A percentile compares a stretch with the other conserved stretches of the same genome.
phyloP scores from a whole-genome alignment of 2,329 filamentous ascomycete species.

The Talaromyces sp. region DNA sequence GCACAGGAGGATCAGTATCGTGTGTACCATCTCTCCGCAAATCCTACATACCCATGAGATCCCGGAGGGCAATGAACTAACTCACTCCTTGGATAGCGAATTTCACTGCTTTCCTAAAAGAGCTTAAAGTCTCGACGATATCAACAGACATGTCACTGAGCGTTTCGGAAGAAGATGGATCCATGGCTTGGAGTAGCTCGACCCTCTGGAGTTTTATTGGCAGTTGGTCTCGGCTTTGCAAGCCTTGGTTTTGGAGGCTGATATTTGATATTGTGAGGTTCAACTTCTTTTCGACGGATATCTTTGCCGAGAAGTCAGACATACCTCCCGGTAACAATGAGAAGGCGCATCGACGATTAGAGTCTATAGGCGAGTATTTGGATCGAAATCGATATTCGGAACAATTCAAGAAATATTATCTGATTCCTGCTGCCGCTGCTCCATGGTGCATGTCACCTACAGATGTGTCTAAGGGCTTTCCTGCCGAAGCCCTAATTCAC shows the following conservation, averaged over 20 bases:
- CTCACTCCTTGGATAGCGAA: neutral
- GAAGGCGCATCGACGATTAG: too few species aligned
- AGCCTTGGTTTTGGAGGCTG: constrained; percentile 11
- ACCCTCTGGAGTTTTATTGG: constrained; percentile 1
- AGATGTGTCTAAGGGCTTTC: neutral
- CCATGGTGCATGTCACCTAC: constrained; percentile 1
- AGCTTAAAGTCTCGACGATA: neutral
- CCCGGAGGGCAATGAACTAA: neutral
- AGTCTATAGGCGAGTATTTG: constrained; percentile 10
- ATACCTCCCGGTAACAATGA: neutral
- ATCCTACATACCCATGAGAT: too few species aligned
- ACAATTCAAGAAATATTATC: constrained; percentile 5
- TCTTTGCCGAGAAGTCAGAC: neutral
- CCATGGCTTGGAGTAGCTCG: constrained; percentile 6
- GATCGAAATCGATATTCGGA: constrained; percentile 2
- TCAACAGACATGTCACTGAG: constrained; percentile 5
- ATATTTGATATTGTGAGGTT: constrained; percentile 9
- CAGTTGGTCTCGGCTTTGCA: neutral
- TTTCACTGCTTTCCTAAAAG: neutral
- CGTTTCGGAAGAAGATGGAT: neutral
- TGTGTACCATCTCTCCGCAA: neutral
- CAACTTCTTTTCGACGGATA: constrained; percentile 4
- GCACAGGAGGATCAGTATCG: constrained; percentile 2
- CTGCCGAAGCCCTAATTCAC: neutral
- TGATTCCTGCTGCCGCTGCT: constrained; percentile 1